Evolutionary conservation across 2,329 filamentous ascomycete genomes (phyloP).

Genomic region (Xylariaceae sp.): DNA sequence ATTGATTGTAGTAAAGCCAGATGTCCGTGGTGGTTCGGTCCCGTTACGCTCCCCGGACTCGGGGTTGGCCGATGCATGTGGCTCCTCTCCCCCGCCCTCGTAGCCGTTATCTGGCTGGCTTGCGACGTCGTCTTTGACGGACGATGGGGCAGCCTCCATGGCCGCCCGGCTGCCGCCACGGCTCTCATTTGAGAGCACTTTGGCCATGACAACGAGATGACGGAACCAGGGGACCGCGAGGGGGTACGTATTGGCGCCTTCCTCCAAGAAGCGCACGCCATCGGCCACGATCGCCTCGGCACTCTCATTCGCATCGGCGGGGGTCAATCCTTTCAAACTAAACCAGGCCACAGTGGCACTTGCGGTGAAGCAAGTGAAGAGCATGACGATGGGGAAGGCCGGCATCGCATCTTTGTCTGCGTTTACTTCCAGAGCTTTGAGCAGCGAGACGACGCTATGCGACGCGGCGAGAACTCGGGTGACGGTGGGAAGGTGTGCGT

Average conservation of each 20-base stretch:
- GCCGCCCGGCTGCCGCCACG: conserved; percentile 30
- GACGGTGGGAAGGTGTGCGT: conserved; percentile 46
- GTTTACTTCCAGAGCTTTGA: conserved; percentile 50
- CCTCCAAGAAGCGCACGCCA: conserved; percentile 53
- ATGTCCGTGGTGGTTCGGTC: conserved; percentile 50
- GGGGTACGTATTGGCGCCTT: conserved; percentile 55
- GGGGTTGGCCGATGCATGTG: conserved; percentile 31
- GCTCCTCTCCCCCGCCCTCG: conserved; percentile 55
- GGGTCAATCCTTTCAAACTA: conserved; percentile 56
- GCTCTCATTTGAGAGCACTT: conserved; percentile 52
- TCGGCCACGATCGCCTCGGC: conserved; percentile 53
- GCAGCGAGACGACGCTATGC: conserved; percentile 52
- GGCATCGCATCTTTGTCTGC: conserved; percentile 53
- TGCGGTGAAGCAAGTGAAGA: conserved; percentile 57
- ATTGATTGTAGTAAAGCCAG: conserved; percentile 55
- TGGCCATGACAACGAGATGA: conserved; percentile 56
- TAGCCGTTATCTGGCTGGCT: conserved; percentile 51
- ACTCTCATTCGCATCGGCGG: conserved; percentile 51
- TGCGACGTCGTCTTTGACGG: conserved; percentile 49
- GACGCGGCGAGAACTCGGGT: conserved; percentile 54
- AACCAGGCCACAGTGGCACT: conserved; percentile 57
- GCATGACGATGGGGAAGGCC: conserved; percentile 60
- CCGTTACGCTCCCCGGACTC: conserved; percentile 39
- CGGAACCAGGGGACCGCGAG: conserved; percentile 55
- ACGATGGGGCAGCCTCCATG: conserved; percentile 31